Percentiles rank a stretch among this genome's conserved stretches.
Conservation (phyloP, 2,329 filamentous ascomycete genomes). For the Calonectria naviculata region DNA sequence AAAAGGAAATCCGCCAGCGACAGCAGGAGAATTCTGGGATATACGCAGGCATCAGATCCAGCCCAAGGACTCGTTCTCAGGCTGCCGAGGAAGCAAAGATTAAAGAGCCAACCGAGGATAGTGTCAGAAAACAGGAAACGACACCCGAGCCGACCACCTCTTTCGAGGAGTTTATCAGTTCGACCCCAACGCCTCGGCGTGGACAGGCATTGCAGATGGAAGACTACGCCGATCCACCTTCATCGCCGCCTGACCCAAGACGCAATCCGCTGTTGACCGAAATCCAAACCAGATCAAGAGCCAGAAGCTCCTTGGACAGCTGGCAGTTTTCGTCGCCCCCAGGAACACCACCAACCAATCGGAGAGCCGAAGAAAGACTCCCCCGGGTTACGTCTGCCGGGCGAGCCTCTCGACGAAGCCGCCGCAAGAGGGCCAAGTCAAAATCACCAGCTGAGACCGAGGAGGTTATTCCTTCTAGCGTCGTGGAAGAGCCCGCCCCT, state of each 20-base stretch:
- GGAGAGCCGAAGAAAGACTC: conserved; percentile 13
- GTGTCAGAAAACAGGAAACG: conserved; percentile 45
- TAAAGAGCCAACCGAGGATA: conserved; percentile 16
- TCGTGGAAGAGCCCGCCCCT: conserved; percentile 30
- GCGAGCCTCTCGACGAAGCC: conserved; percentile 23
- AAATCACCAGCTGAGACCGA: conserved; percentile 23
- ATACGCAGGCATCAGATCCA: conserved; percentile 76
- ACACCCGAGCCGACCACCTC: conserved; percentile 58
- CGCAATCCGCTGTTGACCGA: conserved; percentile 64
- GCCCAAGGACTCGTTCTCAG: conserved; percentile 43
- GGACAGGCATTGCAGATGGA: conserved; percentile 62
- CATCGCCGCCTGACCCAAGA: conserved; percentile 67
- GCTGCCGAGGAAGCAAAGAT: conserved; percentile 28
- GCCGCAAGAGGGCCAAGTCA: conserved; percentile 28
- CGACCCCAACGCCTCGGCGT: conserved; percentile 70
- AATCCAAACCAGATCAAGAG: conserved; percentile 60
- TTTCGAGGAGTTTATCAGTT: conserved; percentile 65
- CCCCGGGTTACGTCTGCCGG: conserved; percentile 14
- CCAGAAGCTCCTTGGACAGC: conserved; percentile 46
- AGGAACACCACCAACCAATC: conserved; percentile 58
- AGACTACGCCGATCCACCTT: conserved; percentile 65
- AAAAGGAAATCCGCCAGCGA: conserved; percentile 80
- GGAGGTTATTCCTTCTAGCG: conserved; percentile 45
- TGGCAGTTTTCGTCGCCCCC: conserved; percentile 71
- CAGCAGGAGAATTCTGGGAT: conserved; percentile 75